Percentiles rank a stretch among this genome's conserved stretches.
These are phyloP conservation scores for Rhodotorula toruloides DNA, from an alignment of 768 basidiomycete genomes.

Conservation along the genomic window DNA sequence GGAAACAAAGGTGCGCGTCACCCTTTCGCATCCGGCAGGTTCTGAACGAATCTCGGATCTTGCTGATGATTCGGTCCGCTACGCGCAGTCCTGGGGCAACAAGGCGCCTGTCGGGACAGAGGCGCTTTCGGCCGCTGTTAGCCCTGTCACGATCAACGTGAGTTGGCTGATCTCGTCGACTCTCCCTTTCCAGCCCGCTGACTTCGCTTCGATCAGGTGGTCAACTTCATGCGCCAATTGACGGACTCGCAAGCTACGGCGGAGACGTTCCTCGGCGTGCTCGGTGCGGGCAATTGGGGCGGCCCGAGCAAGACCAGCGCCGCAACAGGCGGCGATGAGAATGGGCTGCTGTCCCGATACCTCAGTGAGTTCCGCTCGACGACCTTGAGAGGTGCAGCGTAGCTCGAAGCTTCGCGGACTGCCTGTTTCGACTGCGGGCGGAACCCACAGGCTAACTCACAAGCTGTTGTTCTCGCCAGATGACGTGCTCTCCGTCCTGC, in stretches of 20 bases:
- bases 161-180: not conserved
- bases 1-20: slow-evolving; percentile 38
- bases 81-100: slow-evolving; percentile 23
- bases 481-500: slow-evolving; percentile 36
- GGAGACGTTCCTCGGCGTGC: slow-evolving; percentile 37
- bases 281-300: slow-evolving; percentile 43
- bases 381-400: too few relatives aligned
- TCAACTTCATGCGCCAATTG: slow-evolving; percentile 42
- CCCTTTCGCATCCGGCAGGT: not conserved
- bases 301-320: slow-evolving; percentile 10
- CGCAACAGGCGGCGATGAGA: slow-evolving; percentile 16
- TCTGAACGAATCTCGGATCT: not conserved
- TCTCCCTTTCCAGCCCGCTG: not conserved
- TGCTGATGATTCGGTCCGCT: not conserved
- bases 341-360: slow-evolving; percentile 31
- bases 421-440: not conserved
- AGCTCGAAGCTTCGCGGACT: too few relatives aligned
- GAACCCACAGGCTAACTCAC: too few relatives aligned
- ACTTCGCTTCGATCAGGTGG: slow-evolving; percentile 20
- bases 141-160: slow-evolving; percentile 30
- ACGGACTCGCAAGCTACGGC: slow-evolving; percentile 36
- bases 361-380: slow-evolving; percentile 27
- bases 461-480: too few relatives aligned
- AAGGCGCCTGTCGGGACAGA: slow-evolving; percentile 27
- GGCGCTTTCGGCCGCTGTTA: slow-evolving; percentile 18